A percentile compares a stretch with the other conserved stretches of the same genome.
phyloP scores from a whole-genome alignment of 2,329 filamentous ascomycete genomes.

The Lasiodiplodia hormozganensis region DNA sequence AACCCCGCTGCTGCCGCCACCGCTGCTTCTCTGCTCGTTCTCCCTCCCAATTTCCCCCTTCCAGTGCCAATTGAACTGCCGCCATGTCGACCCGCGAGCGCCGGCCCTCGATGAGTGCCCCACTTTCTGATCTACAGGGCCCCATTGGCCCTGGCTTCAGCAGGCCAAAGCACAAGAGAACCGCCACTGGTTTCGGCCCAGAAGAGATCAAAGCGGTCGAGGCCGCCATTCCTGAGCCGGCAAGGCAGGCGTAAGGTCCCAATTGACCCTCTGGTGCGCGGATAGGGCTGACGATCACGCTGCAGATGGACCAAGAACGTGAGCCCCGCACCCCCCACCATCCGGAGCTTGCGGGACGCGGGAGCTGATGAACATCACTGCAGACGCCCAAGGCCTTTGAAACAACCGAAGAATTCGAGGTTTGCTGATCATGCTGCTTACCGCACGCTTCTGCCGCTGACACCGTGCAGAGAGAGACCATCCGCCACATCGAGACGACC shows the following conservation, averaged over 20 bases:
- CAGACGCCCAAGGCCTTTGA: constrained; percentile 73
- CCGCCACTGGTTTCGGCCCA: constrained; percentile 91
- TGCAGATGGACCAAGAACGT: constrained; percentile 67
- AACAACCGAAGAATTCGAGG: constrained; percentile 79
- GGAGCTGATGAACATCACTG: constrained; percentile 18
- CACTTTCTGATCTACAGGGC: constrained; percentile 85
- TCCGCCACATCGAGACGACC: constrained; percentile 95
- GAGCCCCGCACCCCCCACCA: constrained; percentile 38
- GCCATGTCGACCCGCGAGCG: constrained; percentile 68
- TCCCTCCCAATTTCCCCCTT: not conserved
- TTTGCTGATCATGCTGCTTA: constrained; percentile 37
- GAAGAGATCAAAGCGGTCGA: constrained; percentile 93
- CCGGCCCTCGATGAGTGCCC: constrained; percentile 80
- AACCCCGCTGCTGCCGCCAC: constrained; percentile 4
- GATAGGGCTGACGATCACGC: constrained; percentile 15
- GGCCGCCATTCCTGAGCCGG: constrained; percentile 85
- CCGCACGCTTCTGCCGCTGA: not conserved
- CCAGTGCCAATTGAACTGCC: constrained; percentile 30
- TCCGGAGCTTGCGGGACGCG: not conserved
- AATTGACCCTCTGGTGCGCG: constrained; percentile 20
- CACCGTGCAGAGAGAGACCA: constrained; percentile 71
- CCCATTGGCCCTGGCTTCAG: constrained; percentile 86
- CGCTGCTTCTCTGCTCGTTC: not conserved
- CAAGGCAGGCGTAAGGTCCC: constrained; percentile 77
- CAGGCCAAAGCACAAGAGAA: constrained; percentile 95